These are phyloP conservation scores for Pythium sp. DNA, from an alignment of 352 stramenopile genomes.

Conservation along the genomic window DNA sequence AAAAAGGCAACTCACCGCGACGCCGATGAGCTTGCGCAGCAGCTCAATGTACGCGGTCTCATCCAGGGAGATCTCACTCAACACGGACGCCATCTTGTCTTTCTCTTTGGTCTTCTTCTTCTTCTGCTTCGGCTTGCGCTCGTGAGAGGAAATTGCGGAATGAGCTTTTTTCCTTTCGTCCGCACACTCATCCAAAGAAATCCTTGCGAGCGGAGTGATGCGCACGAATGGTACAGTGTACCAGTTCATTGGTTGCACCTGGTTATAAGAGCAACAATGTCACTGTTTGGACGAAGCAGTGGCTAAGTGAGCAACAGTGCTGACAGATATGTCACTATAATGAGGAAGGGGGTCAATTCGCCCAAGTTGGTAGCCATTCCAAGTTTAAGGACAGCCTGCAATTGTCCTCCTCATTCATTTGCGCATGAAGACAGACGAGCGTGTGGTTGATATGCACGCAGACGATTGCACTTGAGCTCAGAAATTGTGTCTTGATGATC, in stretches of 20 bases:
- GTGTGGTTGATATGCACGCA: too few species aligned
- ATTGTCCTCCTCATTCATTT: too few species aligned
- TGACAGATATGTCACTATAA: neutral
- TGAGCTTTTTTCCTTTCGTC: constrained; percentile 3
- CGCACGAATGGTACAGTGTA: constrained; percentile 1
- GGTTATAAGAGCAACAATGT: neutral
- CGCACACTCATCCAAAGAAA: constrained; percentile 6
- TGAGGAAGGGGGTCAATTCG: neutral
- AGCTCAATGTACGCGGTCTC: constrained; percentile 79
- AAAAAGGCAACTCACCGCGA: constrained; percentile 42
- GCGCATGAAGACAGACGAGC: too few species aligned
- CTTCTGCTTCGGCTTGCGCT: neutral
- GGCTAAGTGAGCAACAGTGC: too few species aligned
- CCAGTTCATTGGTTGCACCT: neutral
- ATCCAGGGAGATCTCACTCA: constrained; percentile 54
- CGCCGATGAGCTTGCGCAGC: constrained; percentile 83
- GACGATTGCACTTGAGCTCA: too few species aligned
- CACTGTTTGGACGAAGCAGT: neutral
- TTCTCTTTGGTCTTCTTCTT: neutral
- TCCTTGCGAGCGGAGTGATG: neutral
- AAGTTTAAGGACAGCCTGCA: neutral
- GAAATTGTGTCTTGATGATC: too few species aligned
- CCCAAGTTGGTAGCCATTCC: neutral
- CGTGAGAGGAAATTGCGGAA: constrained; percentile 7
- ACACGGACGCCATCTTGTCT: constrained; percentile 24